Base-by-base conservation (phyloP, 176 grass and related monocot genomes). In the Thinopyrum elongatum region DNA sequence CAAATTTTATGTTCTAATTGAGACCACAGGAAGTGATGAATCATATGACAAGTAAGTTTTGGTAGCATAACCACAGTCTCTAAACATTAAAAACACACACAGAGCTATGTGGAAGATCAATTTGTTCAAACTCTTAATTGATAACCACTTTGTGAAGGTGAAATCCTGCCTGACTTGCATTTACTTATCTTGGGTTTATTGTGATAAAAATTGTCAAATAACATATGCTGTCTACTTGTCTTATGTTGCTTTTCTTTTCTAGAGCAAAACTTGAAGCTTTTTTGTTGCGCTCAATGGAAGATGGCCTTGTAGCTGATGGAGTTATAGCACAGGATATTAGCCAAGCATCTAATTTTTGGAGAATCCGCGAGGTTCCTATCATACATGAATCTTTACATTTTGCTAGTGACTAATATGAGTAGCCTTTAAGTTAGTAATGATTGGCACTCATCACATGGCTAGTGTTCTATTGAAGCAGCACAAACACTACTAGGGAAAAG, bases 221-320 rank as follows among this genome's bases (percentile, higher is more conserved):
- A 53, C 15, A 79, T 27, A 57, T 70, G 17, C 3, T 53, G 27
- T 31, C 27, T 76, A 53, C 44, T 27, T 86, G 35, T 79, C 13
- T 64, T 84, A 38, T 87, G 49, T 88, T 77, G 26, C 16, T 28
- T 88, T 81, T 81, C 31, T 78, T 90, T 82, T 92, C 76, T 86
- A 98, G 96, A 86, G 66, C 93, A 89, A 98, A 98, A 86, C 84
- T 98, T 39, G 96, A 98, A 94, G 93, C 92, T 30, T 95, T 98
- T 95, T 76, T 95, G 79, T 68, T 98, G 75, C 83, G 74, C 58
- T 92, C 91, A 79, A 86, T 98, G 94, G 96, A 95, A 92, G 83
- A 94, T 89, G 91, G 91, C 83, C 82, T 95, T 35, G 66, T 98
- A 76, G 77, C 86, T 79, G 93, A 98, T 89, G 96, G 96, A 82